Base-by-base conservation (phyloP, 176 grass and related monocot genomes). In the Aegilops speltoides region DNA sequence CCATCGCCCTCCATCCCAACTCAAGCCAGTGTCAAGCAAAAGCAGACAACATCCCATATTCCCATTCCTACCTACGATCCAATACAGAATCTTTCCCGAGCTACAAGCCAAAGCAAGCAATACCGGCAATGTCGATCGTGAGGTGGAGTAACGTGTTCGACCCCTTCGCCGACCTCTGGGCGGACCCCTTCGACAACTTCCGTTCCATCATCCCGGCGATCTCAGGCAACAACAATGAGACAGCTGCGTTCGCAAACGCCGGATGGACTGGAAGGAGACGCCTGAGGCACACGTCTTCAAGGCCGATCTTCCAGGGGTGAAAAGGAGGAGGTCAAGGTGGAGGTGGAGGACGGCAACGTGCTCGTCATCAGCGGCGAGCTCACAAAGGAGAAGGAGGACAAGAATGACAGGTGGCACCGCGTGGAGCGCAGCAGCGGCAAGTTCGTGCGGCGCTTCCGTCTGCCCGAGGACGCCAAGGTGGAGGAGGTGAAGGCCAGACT, bases 111-210 rank as follows among this genome's bases (percentile, higher is more conserved):
- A 80, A 29, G 14, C 13, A 80, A 28, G 5, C 15, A 23, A 62
- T 9, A 22, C 19, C 20, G 37, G 40, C 22, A 31, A 89, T 90
- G 88, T 82, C 88, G 25, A 45, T 90, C 1, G 79, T 86, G 23
- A 46, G 86, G 86, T 75, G 86, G 10, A 50, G 89, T 81, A 91
- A 87, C 84, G 22, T 91, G n/a, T 91, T 87, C 62, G 85, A 91
- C 76, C 85, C 85, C 3, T 91, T 91, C 43, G 75, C 68, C 23
- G 81, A 88, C 64, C 17, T 88, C 22, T 84, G 66, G 59, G 28
- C 29, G 1, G 86, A 88, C 63, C 89, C 89, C 9, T 68, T 91
- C 76, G 80, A 87, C 45, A 22, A 84, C 22, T 75, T 82, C 60
- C 83, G 82, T 64, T 86, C 86, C 50, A 20, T 89, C 54, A 1